A percentile compares a stretch with the other conserved stretches of the same genome.
Conservation (phyloP, 2,329 filamentous ascomycete genomes). For the Colletotrichum eleusines region DNA sequence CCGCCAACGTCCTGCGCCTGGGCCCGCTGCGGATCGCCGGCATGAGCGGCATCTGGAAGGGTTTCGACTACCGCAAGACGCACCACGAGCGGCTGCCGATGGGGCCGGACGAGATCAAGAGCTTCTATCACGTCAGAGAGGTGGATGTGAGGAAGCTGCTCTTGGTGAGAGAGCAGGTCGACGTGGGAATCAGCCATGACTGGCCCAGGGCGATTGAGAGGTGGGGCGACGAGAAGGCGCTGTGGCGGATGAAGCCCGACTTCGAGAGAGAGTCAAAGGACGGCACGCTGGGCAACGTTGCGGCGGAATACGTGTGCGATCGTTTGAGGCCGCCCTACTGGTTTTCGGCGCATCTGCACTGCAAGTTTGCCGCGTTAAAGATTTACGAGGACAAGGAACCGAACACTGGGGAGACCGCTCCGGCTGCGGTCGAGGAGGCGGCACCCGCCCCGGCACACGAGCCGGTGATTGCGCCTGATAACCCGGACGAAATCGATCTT, state of each 20-base stretch:
- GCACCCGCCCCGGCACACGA: slow-evolving; percentile 17
- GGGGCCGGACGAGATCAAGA: slow-evolving; percentile 78
- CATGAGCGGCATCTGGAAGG: slow-evolving; percentile 95
- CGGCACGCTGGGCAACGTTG: slow-evolving; percentile 82
- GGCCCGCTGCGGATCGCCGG: slow-evolving; percentile 90
- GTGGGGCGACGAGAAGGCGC: slow-evolving; percentile 74
- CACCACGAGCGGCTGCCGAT: slow-evolving; percentile 92
- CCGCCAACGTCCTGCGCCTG: slow-evolving; percentile 87
- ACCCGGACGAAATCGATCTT: slow-evolving; percentile 43
- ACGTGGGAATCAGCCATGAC: slow-evolving; percentile 93
- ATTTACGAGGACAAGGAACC: slow-evolving; percentile 59
- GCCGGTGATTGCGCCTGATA: slow-evolving; percentile 12
- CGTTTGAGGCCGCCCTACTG: slow-evolving; percentile 85
- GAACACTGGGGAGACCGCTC: not conserved
- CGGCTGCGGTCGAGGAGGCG: slow-evolving; percentile 12
- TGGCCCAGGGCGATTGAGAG: slow-evolving; percentile 90
- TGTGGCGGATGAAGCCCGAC: slow-evolving; percentile 80
- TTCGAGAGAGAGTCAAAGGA: slow-evolving; percentile 82
- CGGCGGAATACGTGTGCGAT: slow-evolving; percentile 84
- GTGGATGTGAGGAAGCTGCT: slow-evolving; percentile 91
- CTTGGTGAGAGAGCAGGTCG: slow-evolving; percentile 86
- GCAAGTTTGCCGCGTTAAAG: slow-evolving; percentile 82
- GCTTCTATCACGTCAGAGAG: slow-evolving; percentile 91
- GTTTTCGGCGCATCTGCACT: slow-evolving; percentile 95
- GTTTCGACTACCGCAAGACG: slow-evolving; percentile 84